Evolutionary conservation across 768 basidiomycete species (phyloP), one percentile per base, ranked within the genome.

Genomic region (Auricularia auricula-judae): DNA sequence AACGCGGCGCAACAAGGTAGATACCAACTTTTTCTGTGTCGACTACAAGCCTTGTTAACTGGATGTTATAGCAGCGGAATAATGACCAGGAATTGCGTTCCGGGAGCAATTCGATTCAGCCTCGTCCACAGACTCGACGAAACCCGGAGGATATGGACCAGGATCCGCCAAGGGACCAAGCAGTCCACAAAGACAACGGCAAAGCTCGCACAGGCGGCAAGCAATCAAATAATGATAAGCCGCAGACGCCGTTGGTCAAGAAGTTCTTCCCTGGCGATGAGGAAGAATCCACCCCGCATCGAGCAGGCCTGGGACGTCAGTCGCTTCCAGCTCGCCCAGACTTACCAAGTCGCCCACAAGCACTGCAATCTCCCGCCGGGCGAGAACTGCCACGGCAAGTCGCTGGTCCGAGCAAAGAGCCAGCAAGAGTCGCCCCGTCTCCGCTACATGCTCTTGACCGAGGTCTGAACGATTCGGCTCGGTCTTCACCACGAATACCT

Each of bases 261-360:
- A 82, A 80, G 69, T 93, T 93, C 75, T 94, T 94, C 71, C 91
- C 91, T 23, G 84, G 82, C 1, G 90, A 92, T 61, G 90, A 92
- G 23, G 88, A 89, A 21, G 88, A 89, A 42, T 79, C 65, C 29
- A 83, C 68, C 78, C 80, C 36, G 69, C 71, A 63, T 72, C 71
- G 36, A 16, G 44, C 56, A 21, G 65, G 43, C 53, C 5, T 33
- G 29, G 29, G 29, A 29, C 29, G 29, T 29, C 29, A 29, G 3
- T 29, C 29, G 29, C 29, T 29, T 29, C 29, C 29, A 29, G 29
- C 29, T 29, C 29, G 29, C 29, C 29, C 29, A 29, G 29, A 29
- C 29, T 29, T 29, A 29, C 29, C 29, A 29, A 29, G 29, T 29
- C 29, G 29, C 29, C 29, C 29, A 29, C 29, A 29, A 29, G 29